Percentiles rank a stretch among this genome's conserved stretches.
Evolutionary conservation across 805 yeast genomes (phyloP).

Genomic region (Candida tallmaniae): DNA sequence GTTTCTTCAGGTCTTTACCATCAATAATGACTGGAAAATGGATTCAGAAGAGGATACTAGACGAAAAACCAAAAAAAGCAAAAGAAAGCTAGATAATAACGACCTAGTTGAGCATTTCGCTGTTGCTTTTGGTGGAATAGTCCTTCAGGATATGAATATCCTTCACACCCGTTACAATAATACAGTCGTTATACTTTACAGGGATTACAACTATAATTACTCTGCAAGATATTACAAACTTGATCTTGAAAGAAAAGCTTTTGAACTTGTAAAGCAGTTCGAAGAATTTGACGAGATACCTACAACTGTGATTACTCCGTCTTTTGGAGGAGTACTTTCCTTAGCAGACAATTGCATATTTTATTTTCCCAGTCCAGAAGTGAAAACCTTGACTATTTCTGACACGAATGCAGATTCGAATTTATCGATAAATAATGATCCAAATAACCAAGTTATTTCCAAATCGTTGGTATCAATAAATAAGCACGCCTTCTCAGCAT

Average conservation of each 20-base stretch:
- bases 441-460: slow-evolving; percentile 15
- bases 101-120: slow-evolving; percentile 10
- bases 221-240: slow-evolving; percentile 28
- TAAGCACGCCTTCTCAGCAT: slow-evolving; percentile 7
- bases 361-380: slow-evolving; percentile 22
- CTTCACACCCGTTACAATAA: slow-evolving; percentile 2
- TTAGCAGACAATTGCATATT: slow-evolving; percentile 22
- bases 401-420: slow-evolving; percentile 8
- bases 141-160: slow-evolving; percentile 10
- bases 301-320: slow-evolving; percentile 17
- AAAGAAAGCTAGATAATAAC: slow-evolving; percentile 6
- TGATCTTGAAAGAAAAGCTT: slow-evolving; percentile 2
- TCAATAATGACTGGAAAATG: slow-evolving; percentile 11
- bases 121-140: slow-evolving; percentile 10
- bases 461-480: slow-evolving; percentile 10
- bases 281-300: slow-evolving; percentile 29
- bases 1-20: slow-evolving; percentile 12
- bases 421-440: slow-evolving; percentile 10
- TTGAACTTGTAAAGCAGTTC: slow-evolving; percentile 18
- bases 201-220: slow-evolving; percentile 30
- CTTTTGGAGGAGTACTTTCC: slow-evolving; percentile 24
- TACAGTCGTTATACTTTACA: slow-evolving; percentile 20
- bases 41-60: too few species aligned
- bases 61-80: slow-evolving; percentile 4
- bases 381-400: slow-evolving; percentile 7